Percentiles rank a stretch among this genome's conserved stretches.
Conservation (phyloP, 345 rosid genomes). For the Lenwebbia sp. region DNA sequence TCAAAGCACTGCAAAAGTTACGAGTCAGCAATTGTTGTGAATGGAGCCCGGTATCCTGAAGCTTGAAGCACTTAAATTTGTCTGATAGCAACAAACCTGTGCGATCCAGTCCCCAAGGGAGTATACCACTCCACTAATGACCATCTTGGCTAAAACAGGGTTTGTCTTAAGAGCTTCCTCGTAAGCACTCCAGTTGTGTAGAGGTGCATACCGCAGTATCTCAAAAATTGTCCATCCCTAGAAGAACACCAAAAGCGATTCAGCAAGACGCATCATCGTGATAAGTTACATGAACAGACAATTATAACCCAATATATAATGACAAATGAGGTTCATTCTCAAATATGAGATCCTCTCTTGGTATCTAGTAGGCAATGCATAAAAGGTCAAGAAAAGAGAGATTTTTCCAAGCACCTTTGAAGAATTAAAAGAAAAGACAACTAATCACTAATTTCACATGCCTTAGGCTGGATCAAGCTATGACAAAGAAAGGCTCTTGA, state of each 20-base stretch:
- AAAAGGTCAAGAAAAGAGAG: neutral
- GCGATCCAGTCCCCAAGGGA: constrained; percentile 98
- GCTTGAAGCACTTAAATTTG: neutral
- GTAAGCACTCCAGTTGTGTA: constrained; percentile 89
- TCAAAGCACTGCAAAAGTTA: constrained; percentile 49
- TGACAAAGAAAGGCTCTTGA: neutral
- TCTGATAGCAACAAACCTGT: constrained; percentile 38
- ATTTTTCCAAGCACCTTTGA: neutral
- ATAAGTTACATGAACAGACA: neutral
- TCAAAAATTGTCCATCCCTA: constrained; percentile 95
- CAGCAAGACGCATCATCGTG: neutral
- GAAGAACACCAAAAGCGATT: neutral
- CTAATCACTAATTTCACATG: neutral
- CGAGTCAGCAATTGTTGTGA: neutral
- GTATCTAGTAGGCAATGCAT: neutral
- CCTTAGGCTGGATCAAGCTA: neutral
- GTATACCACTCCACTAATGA: constrained; percentile 86
- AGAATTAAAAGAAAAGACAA: neutral
- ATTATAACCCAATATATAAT: neutral
- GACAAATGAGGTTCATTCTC: neutral
- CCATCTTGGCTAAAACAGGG: constrained; percentile 91
- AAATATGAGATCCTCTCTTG: neutral
- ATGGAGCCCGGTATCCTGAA: neutral
- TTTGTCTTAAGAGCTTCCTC: constrained; percentile 80
- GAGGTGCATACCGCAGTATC: constrained; percentile 90